Evolutionary conservation across 2,329 filamentous ascomycete species (phyloP).

Genomic region (Xylariaceae sp.): DNA sequence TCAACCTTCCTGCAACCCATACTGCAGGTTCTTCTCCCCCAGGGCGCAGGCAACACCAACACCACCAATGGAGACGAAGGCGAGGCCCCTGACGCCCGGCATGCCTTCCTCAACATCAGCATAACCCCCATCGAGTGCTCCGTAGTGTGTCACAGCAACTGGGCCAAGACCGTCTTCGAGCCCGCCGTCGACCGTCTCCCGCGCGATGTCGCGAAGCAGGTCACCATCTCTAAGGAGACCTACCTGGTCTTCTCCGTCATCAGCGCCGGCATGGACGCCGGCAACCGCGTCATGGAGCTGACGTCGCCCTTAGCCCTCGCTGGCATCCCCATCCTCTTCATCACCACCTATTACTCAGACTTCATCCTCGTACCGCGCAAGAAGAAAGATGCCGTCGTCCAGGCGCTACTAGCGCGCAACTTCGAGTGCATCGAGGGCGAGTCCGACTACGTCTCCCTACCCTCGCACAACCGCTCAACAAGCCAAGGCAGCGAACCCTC

Average conservation of each 20-base stretch:
- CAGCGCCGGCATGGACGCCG: slow-evolving; percentile 83
- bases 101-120: slow-evolving; percentile 88
- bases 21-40: slow-evolving; percentile 74
- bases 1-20: slow-evolving; percentile 78
- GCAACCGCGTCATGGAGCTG: slow-evolving; percentile 83
- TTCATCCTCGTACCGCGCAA: slow-evolving; percentile 86
- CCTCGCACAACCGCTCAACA: slow-evolving; percentile 30
- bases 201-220: slow-evolving; percentile 43
- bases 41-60: slow-evolving; percentile 36
- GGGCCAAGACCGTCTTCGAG: slow-evolving; percentile 69
- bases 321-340: slow-evolving; percentile 95
- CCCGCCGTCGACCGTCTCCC: slow-evolving; percentile 63
- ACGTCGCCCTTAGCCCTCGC: slow-evolving; percentile 87
- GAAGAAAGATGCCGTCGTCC: slow-evolving; percentile 67
- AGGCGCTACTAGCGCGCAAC: slow-evolving; percentile 69
- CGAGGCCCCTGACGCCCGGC: slow-evolving; percentile 49
- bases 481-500: slow-evolving; percentile 43
- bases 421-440: slow-evolving; percentile 77
- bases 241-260: slow-evolving; percentile 88
- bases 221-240: slow-evolving; percentile 74
- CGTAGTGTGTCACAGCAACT: slow-evolving; percentile 74
- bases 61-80: slow-evolving; percentile 39
- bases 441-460: slow-evolving; percentile 59
- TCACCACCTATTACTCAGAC: slow-evolving; percentile 96
- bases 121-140: slow-evolving; percentile 91